Evolutionary conservation across 192 early-diverging fungal genomes (phyloP), one percentile per base, ranked within the genome.

Genomic region (Lunasporangiospora selenospora): DNA sequence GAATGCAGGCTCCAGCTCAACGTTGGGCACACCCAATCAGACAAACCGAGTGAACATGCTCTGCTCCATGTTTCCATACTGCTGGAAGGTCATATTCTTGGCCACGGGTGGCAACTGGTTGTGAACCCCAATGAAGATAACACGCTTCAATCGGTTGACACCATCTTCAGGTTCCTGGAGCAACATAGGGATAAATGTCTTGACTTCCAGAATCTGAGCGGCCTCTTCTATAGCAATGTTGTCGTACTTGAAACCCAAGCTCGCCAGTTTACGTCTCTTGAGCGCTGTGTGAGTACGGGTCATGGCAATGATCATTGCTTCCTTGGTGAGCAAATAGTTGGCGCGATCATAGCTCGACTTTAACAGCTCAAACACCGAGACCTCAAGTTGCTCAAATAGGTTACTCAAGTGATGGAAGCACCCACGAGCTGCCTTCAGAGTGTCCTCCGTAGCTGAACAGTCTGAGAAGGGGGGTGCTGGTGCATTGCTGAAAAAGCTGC

Each of bases 211-310:
- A 21, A 98, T 88, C 69, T 98, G 95, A 12, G 93, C 96, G 1
- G 94, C 89, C 71, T 99, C 98, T 79, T 99, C 98, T 90, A 99
- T 95, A 26, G 99, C 83, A 16, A 99, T 88, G 44, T 85, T 94
- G 62, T 98, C 93, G 75, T 94, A 98, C 53, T 94, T 90, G 88
- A 99, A 96, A 12, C 95, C 93, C 33, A 98, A 81, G 13, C 79
- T 73, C n/a, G 90, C 81, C 8, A 99, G 78, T 70, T 98, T 95
- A 2, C 85, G 80, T 30, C 93, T 82, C 62, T 94, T 94, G 37
- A 99, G 82, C 6, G 97, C 93, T 12, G 95, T 95, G 62, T 99
- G 93, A 0, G 95, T 98, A 76, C 94, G 95, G 0, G 98, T 99
- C 91, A 99, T 92, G 23, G 95, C 97, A 52, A 98, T 90, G 21